Percentiles rank a stretch among this genome's conserved stretches.
phyloP scores from a whole-genome alignment of 768 basidiomycete genomes.

The Mycena leptocephala region DNA sequence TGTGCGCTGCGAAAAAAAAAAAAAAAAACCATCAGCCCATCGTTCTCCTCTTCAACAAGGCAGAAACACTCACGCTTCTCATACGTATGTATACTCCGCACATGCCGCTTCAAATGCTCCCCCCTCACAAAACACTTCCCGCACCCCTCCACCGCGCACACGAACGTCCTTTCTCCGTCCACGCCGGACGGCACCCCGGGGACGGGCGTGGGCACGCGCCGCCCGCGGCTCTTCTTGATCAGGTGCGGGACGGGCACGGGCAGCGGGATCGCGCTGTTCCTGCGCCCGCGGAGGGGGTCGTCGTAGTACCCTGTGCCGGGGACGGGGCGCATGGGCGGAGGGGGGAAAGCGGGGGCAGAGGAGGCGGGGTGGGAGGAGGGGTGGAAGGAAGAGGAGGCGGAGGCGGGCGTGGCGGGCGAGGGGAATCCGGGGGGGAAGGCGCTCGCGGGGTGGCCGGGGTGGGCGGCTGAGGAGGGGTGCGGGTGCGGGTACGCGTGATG shows the following conservation, averaged over 20 bases:
- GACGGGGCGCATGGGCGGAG: neutral
- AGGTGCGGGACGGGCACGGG: conserved; percentile 75
- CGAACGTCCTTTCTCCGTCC: conserved; percentile 46
- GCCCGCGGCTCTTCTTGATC: conserved; percentile 75
- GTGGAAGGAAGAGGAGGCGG: neutral
- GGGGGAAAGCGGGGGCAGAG: neutral
- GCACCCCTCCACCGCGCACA: conserved; percentile 66
- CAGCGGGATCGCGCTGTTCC: conserved; percentile 54
- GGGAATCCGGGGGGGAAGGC: neutral
- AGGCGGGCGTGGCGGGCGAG: neutral
- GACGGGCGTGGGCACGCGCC: conserved; percentile 62
- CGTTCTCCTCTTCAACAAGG: neutral
- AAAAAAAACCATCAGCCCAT: neutral
- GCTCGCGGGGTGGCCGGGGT: neutral
- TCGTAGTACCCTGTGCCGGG: neutral
- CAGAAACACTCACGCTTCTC: conserved; percentile 66
- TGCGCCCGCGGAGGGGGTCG: no score
- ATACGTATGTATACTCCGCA: conserved; percentile 69
- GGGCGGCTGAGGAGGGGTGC: no score
- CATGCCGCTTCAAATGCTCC: conserved; percentile 73
- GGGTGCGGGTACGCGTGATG: neutral
- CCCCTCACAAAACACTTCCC: conserved; percentile 69
- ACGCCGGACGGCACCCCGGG: neutral
- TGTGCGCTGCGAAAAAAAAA: conserved; percentile 8
- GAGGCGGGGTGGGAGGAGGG: neutral